These are phyloP conservation scores for Colletotrichum trifolii DNA, from an alignment of 2,329 filamentous ascomycete genomes.

Conservation along the genomic window DNA sequence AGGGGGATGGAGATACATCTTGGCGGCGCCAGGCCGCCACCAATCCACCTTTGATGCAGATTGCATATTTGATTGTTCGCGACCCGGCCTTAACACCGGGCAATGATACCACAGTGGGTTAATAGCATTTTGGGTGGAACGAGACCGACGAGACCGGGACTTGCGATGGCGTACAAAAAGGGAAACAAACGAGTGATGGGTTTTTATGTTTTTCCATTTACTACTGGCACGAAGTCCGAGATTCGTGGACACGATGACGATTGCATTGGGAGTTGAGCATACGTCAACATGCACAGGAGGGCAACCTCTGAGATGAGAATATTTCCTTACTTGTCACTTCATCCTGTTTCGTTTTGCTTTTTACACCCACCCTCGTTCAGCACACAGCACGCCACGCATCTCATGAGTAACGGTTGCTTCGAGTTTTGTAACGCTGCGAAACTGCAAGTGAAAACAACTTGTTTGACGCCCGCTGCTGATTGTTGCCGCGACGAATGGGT, in stretches of 20 bases:
- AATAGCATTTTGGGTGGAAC: constrained; percentile 23
- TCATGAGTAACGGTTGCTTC: constrained; percentile 28
- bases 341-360: not conserved
- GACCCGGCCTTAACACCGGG: constrained; percentile 33
- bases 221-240: constrained; percentile 3
- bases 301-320: constrained; percentile 20
- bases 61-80: constrained; percentile 25
- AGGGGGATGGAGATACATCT: constrained; percentile 2
- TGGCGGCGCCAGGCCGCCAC: not conserved
- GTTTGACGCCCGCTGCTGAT: not conserved
- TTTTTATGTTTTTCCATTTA: constrained; percentile 13
- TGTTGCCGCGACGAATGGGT: not conserved
- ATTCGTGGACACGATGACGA: constrained; percentile 26
- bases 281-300: constrained; percentile 16
- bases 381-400: constrained; percentile 4
- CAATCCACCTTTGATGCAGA: not conserved
- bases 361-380: not conserved
- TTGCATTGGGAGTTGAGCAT: constrained; percentile 25
- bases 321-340: constrained; percentile 23
- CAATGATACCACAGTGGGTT: constrained; percentile 33
- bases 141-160: not conserved
- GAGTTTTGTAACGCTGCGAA: constrained; percentile 8
- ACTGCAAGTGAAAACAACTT: constrained; percentile 6
- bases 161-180: constrained; percentile 36
- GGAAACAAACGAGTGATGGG: constrained; percentile 8